Conservation (phyloP, 129 eudicot genomes). For the Ambrosia artemisiifolia region DNA sequence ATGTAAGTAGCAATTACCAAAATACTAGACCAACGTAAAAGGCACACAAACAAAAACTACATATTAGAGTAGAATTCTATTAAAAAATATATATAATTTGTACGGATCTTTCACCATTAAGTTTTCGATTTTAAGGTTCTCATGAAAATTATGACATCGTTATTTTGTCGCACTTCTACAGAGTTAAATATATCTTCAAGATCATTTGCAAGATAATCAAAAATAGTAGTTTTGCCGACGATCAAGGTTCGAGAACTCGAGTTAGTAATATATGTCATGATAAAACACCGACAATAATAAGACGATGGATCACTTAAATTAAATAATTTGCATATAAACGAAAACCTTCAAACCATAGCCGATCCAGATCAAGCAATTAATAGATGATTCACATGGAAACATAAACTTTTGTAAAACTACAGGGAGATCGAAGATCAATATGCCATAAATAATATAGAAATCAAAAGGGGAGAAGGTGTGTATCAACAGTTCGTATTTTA, state of each 20-base stretch:
- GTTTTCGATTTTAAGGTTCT: background rate
- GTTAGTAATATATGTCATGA: background rate
- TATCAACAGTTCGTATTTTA: too few species aligned
- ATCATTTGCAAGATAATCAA: background rate
- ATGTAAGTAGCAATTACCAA: too few species aligned
- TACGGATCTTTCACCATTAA: background rate
- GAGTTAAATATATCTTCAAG: background rate
- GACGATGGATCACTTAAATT: too few species aligned
- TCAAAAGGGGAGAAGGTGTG: too few species aligned
- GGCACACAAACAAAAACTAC: too few species aligned
- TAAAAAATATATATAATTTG: background rate
- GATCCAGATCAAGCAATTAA: background rate
- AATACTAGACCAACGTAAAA: too few species aligned
- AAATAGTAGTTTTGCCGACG: conserved; percentile 1
- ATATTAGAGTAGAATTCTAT: too few species aligned
- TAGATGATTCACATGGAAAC: too few species aligned
- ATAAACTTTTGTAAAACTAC: too few species aligned
- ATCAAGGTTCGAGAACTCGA: background rate
- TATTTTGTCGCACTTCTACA: background rate
- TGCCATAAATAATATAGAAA: too few species aligned
- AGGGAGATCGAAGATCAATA: too few species aligned
- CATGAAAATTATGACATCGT: background rate
- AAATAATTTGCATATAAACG: too few species aligned
- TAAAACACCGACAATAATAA: background rate
- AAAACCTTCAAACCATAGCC: background rate